Evolutionary conservation across 2,329 filamentous ascomycete genomes (phyloP).

Genomic region (Cadophora luteo-olivacea): DNA sequence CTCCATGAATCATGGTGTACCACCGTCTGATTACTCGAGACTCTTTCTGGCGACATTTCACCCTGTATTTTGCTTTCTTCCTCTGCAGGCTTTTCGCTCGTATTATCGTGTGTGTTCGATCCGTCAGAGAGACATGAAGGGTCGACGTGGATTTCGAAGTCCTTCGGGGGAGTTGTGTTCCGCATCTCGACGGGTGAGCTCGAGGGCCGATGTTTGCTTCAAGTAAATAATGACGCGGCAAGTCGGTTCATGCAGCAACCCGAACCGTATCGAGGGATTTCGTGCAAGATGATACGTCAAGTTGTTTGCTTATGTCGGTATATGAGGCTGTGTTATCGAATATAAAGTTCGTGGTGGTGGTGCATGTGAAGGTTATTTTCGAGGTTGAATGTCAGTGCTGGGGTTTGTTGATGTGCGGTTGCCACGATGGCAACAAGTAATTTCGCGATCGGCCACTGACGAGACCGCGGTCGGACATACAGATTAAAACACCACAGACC

Average conservation of each 20-base stretch:
- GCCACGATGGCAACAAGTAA: neutral
- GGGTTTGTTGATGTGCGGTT: neutral
- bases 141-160: conserved; percentile 44
- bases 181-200: conserved; percentile 31
- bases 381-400: conserved; percentile 1
- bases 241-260: conserved; percentile 40
- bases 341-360: neutral
- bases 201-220: conserved; percentile 19
- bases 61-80: conserved; percentile 18
- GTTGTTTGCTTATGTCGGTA: conserved; percentile 6
- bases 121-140: conserved; percentile 38
- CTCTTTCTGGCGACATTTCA: conserved; percentile 35
- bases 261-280: conserved; percentile 23
- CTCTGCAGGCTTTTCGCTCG: neutral
- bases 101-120: conserved; percentile 19
- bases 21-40: conserved; percentile 36
- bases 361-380: neutral
- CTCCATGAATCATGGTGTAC: conserved; percentile 35
- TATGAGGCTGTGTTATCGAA: conserved; percentile 6
- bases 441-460: conserved; percentile 11
- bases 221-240: conserved; percentile 35
- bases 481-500: neutral
- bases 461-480: neutral
- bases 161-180: conserved; percentile 33
- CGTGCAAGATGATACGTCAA: conserved; percentile 6